Base-by-base conservation (phyloP, 2,329 filamentous ascomycete genomes). In the Cladobotryum protrusum region DNA sequence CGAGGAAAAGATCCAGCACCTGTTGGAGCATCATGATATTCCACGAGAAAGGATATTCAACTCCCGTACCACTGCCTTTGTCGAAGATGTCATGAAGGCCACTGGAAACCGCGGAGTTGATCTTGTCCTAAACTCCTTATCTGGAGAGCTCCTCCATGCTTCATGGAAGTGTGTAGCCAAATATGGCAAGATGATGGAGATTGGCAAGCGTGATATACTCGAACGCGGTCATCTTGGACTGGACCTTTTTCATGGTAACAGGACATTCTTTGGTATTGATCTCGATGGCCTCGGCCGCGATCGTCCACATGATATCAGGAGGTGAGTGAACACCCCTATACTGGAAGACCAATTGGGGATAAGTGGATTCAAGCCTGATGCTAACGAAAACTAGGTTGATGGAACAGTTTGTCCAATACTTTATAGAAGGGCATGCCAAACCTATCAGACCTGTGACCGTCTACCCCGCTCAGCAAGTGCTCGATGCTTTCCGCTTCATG, bases 141-240 rank as follows among this genome's bases (percentile, higher is more conserved):
- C 71, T 0, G 70, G 70, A 1, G 69, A 74, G 14, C 53, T 68
- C 0, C 58, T 76, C 0, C 69, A 69, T 17, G 64, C 67, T 3
- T 67, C 69, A 0, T 77, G 70, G 71, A 52, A 66, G 1, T 75
- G 71, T 42, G 60, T 78, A 3, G 71, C 74, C 1, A 57, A 64
- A 5, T 72, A 68, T 43, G 74, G 72, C 0, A 64, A 58, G 3
- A 69, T 78, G 60, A 49, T 77, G 0, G 73, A 77, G 45, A 68
- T 77, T n/a, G 72, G 71, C 7, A 71, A 71, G 53, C 58, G 65
- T 6, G 71, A 76, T 43, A 59, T 74, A 1, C 55, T 67, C 1
- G 66, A 67, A 1, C 65, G 69, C 18, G 68, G 64, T 2, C 57
- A 63, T 5, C 62, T 79, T 4, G 67, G 68, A 1, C 74, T 79